phyloP scores from a whole-genome alignment of 805 yeast genomes.

The Sungouiozyma ichnusensis region DNA sequence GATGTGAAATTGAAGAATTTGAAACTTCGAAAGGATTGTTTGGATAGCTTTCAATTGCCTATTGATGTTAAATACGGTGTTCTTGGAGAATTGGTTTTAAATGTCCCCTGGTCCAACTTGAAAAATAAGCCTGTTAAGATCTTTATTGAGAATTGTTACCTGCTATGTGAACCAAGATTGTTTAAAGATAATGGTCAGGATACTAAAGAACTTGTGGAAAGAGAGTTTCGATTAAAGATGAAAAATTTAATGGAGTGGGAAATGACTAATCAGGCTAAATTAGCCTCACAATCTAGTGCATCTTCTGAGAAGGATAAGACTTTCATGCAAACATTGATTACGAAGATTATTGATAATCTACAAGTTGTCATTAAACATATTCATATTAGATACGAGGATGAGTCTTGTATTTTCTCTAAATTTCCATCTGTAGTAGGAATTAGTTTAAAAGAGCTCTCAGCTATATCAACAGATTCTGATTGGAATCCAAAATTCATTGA shows the following conservation, averaged over 20 bases:
- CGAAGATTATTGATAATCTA: slow-evolving; percentile 85
- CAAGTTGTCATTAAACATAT: slow-evolving; percentile 87
- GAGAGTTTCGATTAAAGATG: slow-evolving; percentile 56
- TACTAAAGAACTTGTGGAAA: slow-evolving; percentile 47
- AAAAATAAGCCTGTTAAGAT: slow-evolving; percentile 88
- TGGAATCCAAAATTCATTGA: slow-evolving; percentile 86
- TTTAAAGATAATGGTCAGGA: slow-evolving; percentile 36
- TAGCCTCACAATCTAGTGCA: slow-evolving; percentile 25
- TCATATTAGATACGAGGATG: slow-evolving; percentile 87
- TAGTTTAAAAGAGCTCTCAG: slow-evolving; percentile 77
- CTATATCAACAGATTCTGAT: slow-evolving; percentile 73
- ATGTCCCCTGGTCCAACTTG: slow-evolving; percentile 94
- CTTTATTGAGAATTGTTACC: slow-evolving; percentile 72
- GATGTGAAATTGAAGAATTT: slow-evolving; percentile 80
- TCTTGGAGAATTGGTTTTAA: slow-evolving; percentile 77
- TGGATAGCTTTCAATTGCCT: slow-evolving; percentile 80
- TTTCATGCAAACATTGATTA: slow-evolving; percentile 75
- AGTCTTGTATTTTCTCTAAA: slow-evolving; percentile 52
- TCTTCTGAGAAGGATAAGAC: slow-evolving; percentile 52
- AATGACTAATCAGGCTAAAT: slow-evolving; percentile 36
- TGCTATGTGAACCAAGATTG: slow-evolving; percentile 68
- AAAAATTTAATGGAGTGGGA: slow-evolving; percentile 59
- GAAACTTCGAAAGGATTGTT: slow-evolving; percentile 73
- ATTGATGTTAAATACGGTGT: slow-evolving; percentile 82
- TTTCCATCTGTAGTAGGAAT: slow-evolving; percentile 74